Conservation (phyloP, 1,284 basidiomycete species). For the Golubevia pallescens region DNA sequence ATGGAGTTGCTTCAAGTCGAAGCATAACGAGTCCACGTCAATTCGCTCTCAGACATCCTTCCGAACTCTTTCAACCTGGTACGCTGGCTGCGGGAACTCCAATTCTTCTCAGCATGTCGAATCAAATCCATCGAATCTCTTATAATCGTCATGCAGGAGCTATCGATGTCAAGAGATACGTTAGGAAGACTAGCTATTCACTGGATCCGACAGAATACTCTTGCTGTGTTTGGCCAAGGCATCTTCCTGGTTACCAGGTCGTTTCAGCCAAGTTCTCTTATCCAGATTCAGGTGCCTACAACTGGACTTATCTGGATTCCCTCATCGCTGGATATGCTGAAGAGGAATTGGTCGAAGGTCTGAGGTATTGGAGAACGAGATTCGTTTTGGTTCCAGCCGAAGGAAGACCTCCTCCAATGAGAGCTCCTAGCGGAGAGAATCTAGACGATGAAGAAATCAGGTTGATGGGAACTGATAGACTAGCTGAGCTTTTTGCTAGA, state of each 20-base stretch:
- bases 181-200: slow-evolving; percentile 46
- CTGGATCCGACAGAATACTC: slow-evolving; percentile 49
- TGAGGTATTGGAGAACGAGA: slow-evolving; percentile 57
- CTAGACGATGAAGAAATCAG: slow-evolving; percentile 60
- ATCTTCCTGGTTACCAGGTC: slow-evolving; percentile 50
- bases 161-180: slow-evolving; percentile 59
- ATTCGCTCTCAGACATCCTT: slow-evolving; percentile 46
- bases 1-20: background rate
- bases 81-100: slow-evolving; percentile 55
- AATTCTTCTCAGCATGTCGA: slow-evolving; percentile 54
- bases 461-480: slow-evolving; percentile 54
- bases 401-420: slow-evolving; percentile 45
- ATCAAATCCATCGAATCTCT: slow-evolving; percentile 60
- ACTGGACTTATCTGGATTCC: slow-evolving; percentile 63
- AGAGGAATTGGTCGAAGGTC: slow-evolving; percentile 46
- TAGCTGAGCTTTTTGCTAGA: slow-evolving; percentile 58
- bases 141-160: slow-evolving; percentile 49
- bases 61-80: slow-evolving; percentile 58
- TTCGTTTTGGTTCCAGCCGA: slow-evolving; percentile 60
- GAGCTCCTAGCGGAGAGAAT: slow-evolving; percentile 48
- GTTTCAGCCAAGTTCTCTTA: slow-evolving; percentile 40
- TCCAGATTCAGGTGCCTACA: slow-evolving; percentile 54
- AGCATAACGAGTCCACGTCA: slow-evolving; percentile 5
- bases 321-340: slow-evolving; percentile 58
- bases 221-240: slow-evolving; percentile 58